Percentiles rank a stretch among this genome's conserved stretches.
Evolutionary conservation across 73 alveolate genomes (phyloP).

Genomic region (Paramecium sexaurelia): DNA sequence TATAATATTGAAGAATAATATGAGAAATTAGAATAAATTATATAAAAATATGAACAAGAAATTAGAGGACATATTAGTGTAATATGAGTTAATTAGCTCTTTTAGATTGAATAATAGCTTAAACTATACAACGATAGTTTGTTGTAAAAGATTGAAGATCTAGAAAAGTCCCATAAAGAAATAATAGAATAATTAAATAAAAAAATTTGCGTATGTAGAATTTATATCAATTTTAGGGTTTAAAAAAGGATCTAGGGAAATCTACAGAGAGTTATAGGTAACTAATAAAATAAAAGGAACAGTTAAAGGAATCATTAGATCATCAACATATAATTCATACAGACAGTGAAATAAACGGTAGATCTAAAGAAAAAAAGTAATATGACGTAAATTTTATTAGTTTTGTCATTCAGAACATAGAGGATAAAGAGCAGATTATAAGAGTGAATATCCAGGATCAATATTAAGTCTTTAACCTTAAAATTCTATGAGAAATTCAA

Average conservation of each 20-base stretch:
- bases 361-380: slow-evolving; percentile 18
- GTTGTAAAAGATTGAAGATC: slow-evolving; percentile 40
- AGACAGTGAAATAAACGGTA: background rate
- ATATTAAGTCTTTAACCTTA: background rate
- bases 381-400: background rate
- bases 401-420: slow-evolving; percentile 51
- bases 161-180: slow-evolving; percentile 61
- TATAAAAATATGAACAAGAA: slow-evolving; percentile 65
- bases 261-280: background rate
- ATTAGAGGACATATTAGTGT: slow-evolving; percentile 71
- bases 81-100: background rate
- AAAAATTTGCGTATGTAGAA: background rate
- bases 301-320: background rate
- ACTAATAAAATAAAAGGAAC: background rate
- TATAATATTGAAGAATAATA: slow-evolving; percentile 15
- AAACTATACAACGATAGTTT: slow-evolving; percentile 67
- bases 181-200: background rate
- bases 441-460: slow-evolving; percentile 29
- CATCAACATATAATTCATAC: background rate
- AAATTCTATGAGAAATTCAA: background rate
- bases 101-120: slow-evolving; percentile 66
- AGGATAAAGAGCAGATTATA: background rate
- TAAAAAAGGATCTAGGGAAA: background rate
- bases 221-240: background rate
- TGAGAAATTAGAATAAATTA: slow-evolving; percentile 48